Conservation (phyloP, 495 filamentous ascomycete species). For the Platismatia glauca region DNA sequence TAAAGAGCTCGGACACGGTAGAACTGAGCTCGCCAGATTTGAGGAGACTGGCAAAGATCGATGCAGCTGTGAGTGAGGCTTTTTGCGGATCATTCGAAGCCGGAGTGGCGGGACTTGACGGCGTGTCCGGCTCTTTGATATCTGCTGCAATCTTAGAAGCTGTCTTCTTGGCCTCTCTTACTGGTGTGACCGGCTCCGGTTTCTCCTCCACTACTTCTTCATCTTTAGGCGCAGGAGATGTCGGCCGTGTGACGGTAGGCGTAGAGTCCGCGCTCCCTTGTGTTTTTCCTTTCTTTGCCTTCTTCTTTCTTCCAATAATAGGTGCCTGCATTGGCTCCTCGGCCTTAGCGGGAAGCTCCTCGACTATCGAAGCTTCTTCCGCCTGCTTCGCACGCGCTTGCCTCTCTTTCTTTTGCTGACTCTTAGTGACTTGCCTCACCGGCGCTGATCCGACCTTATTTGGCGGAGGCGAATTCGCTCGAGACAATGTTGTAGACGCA, state of each 20-base stretch:
- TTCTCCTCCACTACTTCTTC: constrained; percentile 25
- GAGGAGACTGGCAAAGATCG: constrained; percentile 34
- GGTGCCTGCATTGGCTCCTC: constrained; percentile 63
- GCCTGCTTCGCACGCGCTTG: constrained; percentile 51
- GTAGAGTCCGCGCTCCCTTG: constrained; percentile 35
- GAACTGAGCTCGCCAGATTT: constrained; percentile 40
- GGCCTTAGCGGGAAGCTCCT: constrained; percentile 42
- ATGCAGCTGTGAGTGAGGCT: constrained; percentile 32
- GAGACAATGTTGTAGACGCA: constrained; percentile 71
- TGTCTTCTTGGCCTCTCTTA: constrained; percentile 31
- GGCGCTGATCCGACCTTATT: constrained; percentile 68
- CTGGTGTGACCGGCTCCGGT: constrained; percentile 29
- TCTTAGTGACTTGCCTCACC: constrained; percentile 75
- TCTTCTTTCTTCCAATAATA: constrained; percentile 82
- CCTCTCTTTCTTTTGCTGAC: constrained; percentile 79
- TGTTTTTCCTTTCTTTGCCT: constrained; percentile 64
- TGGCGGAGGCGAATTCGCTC: constrained; percentile 78
- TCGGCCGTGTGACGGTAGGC: constrained; percentile 32
- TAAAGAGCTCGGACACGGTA: constrained; percentile 45
- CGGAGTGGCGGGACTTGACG: constrained; percentile 26
- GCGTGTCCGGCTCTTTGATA: constrained; percentile 24
- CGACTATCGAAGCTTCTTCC: constrained; percentile 54
- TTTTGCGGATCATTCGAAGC: constrained; percentile 23
- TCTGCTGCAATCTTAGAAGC: constrained; percentile 30
- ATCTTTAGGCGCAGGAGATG: constrained; percentile 30